These are phyloP conservation scores for Puccinia hordei DNA, from an alignment of 1,284 basidiomycete genomes.

Conservation along the genomic window DNA sequence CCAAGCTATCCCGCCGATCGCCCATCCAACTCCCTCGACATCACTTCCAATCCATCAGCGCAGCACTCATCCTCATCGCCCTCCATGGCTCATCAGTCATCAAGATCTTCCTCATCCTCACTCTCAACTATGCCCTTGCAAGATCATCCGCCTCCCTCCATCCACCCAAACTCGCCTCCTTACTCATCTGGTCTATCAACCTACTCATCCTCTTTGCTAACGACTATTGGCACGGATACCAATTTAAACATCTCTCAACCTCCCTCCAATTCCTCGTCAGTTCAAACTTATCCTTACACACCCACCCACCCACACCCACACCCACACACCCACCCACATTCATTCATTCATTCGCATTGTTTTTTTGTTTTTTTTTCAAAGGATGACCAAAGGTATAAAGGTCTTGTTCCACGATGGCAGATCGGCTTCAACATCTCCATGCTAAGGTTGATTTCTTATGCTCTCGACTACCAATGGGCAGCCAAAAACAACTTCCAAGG, in stretches of 20 bases:
- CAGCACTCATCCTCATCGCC: conserved; percentile 70
- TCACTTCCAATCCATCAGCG: conserved; percentile 64
- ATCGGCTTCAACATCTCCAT: conserved; percentile 95
- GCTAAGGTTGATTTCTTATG: conserved; percentile 88
- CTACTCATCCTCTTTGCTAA: conserved; percentile 73
- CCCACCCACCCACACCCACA: too few species aligned
- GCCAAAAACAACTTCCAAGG: conserved; percentile 32
- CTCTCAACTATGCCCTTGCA: conserved; percentile 71
- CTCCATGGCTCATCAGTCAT: conserved; percentile 84
- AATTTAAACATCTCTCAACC: conserved; percentile 67
- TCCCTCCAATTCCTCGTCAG: conserved; percentile 66
- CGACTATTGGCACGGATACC: conserved; percentile 76
- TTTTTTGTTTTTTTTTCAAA: neutral
- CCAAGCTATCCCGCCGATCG: conserved; percentile 21
- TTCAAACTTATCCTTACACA: conserved; percentile 43
- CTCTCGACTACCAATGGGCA: conserved; percentile 84
- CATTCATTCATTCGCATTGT: neutral
- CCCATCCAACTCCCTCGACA: conserved; percentile 53
- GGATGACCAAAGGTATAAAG: conserved; percentile 68
- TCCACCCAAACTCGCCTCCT: conserved; percentile 61
- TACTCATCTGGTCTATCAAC: conserved; percentile 77
- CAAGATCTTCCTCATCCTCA: conserved; percentile 76
- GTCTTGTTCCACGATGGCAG: conserved; percentile 86
- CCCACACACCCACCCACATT: too few species aligned
- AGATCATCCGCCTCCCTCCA: conserved; percentile 60